These are phyloP conservation scores for Calonectria henricotiae DNA, from an alignment of 2,329 filamentous ascomycete species.

Conservation along the genomic window DNA sequence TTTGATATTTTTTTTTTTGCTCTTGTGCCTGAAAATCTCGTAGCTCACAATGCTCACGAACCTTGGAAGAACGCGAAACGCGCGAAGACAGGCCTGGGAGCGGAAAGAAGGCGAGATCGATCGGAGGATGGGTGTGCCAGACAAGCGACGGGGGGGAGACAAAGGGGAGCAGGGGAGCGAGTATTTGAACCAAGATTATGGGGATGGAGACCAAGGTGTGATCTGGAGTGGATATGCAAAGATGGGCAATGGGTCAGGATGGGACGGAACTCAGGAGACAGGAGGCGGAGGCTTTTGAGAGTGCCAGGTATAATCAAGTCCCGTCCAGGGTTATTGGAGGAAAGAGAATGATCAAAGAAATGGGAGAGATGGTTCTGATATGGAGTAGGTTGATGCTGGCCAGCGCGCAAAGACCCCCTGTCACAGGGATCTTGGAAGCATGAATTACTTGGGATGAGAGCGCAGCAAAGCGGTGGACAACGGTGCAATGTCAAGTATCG, in stretches of 20 bases:
- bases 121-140: conserved; percentile 53
- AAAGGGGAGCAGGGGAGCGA: conserved; percentile 55
- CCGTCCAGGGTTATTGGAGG: conserved; percentile 42
- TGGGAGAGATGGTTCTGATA: conserved; percentile 47
- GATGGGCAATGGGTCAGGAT: conserved; percentile 56
- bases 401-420: conserved; percentile 47
- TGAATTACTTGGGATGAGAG: conserved; percentile 49
- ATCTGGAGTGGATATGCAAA: conserved; percentile 57
- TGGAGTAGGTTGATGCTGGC: conserved; percentile 45
- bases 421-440: conserved; percentile 46
- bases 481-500: conserved; percentile 43
- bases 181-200: conserved; percentile 58
- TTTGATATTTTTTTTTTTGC: neutral
- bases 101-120: conserved; percentile 53
- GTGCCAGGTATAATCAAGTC: conserved; percentile 37
- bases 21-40: conserved; percentile 37
- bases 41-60: conserved; percentile 44
- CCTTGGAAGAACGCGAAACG: conserved; percentile 41
- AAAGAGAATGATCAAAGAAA: conserved; percentile 36
- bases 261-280: conserved; percentile 47
- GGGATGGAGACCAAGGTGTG: conserved; percentile 55
- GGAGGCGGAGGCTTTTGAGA: conserved; percentile 51
- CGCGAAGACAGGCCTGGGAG: conserved; percentile 47
- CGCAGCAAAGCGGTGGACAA: conserved; percentile 49
- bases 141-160: conserved; percentile 54